phyloP scores from a whole-genome alignment of 805 yeast genomes.

The Ogataea corticis region DNA sequence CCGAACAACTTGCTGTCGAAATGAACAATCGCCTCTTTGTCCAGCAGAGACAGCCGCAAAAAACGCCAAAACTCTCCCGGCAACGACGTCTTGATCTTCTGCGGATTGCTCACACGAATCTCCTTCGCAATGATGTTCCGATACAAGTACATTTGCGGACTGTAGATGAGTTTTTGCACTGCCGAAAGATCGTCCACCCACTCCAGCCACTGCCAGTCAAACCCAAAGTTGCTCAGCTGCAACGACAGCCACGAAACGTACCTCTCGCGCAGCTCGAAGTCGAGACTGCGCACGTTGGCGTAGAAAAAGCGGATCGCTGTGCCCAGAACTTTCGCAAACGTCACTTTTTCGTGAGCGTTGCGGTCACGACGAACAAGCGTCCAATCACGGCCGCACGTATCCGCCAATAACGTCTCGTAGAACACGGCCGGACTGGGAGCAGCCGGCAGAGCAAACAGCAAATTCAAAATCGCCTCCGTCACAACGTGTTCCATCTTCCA shows the following conservation, averaged over 20 bases:
- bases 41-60: conserved; percentile 44
- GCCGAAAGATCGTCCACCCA: conserved; percentile 69
- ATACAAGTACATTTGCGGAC: conserved; percentile 74
- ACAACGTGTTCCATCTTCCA: conserved; percentile 92
- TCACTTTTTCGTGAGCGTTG: conserved; percentile 31
- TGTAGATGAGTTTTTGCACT: conserved; percentile 49
- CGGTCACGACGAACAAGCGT: conserved; percentile 35
- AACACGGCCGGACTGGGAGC: conserved; percentile 70
- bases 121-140: conserved; percentile 82
- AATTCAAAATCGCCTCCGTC: conserved; percentile 75
- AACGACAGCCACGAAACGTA: conserved; percentile 89
- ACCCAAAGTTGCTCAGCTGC: conserved; percentile 90
- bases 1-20: conserved; percentile 42
- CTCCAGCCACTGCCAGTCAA: conserved; percentile 97
- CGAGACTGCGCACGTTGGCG: conserved; percentile 62
- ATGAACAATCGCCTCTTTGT: conserved; percentile 34
- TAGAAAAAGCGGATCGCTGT: conserved; percentile 85
- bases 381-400: conserved; percentile 82
- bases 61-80: conserved; percentile 56
- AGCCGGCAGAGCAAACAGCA: conserved; percentile 73
- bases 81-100: conserved; percentile 69
- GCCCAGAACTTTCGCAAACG: conserved; percentile 94
- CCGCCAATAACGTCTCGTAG: conserved; percentile 80
- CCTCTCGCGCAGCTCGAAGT: conserved; percentile 71
- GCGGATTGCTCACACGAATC: conserved; percentile 74